Evolutionary conservation across 2,329 filamentous ascomycete genomes (phyloP), one percentile per base, ranked within the genome.

Genomic region (Blumeria hordei): DNA sequence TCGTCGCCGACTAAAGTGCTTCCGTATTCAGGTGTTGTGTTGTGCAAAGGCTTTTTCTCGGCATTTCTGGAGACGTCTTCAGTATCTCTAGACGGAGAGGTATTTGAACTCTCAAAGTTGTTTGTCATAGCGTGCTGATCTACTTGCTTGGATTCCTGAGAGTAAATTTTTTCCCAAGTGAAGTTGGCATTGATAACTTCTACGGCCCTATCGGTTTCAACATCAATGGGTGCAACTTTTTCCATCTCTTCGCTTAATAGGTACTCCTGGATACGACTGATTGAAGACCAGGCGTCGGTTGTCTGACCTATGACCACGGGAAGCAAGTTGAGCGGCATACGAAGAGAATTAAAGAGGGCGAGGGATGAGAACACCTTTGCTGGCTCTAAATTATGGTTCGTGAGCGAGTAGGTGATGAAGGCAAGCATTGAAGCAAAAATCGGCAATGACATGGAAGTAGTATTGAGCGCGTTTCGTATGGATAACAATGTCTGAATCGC

Each of bases 391-490:
- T 67, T 67, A 61, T 88, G 81, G 56, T 83, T 72, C 1, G 79
- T 75, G 39, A 81, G 68, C 0, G 78, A 81, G 62, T 78, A 83
- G 0, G 86, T 90, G 67, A 96, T 90, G 67, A 96, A 96, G 0
- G 90, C 79, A 43, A 96, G 68, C 87, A 96, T 95, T 1, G 88
- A 93, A 0, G 90, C 88, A 62, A 96, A 95, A 54, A 94, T 85
- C 6, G 92, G 90, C 45, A 67, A 53, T 4, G 63, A 69, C 73
- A 84, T 75, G 16, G 78, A 77, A 1, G 82, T 70, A 7, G 78
- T 77, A 60, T 80, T 75, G 62, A 84, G 80, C 4, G 71, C 80
- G 63, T 83, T 83, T 59, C 81, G 72, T 58, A 84, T 79, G 0
- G 77, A 78, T 33, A 96, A 70, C 49, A 96, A 70, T 12, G 87